Conservation (phyloP, 2,329 filamentous ascomycete genomes). For the Elsinoe arachidis region DNA sequence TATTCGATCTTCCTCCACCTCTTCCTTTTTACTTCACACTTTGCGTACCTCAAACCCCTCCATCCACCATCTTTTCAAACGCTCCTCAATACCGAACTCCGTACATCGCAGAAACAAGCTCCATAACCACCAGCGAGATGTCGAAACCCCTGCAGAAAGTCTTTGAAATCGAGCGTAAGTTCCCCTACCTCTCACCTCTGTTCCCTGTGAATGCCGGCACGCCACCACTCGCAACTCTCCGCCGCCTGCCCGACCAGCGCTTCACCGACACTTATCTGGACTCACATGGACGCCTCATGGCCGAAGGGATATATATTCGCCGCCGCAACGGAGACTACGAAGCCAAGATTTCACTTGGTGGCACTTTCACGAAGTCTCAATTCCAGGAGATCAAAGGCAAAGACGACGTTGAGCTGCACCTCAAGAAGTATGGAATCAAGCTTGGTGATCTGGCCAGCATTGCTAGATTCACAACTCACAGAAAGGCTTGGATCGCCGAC, state of each 20-base stretch:
- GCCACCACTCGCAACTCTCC: background rate
- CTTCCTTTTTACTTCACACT: background rate
- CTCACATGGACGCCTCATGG: slow-evolving; percentile 9
- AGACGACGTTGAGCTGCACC: background rate
- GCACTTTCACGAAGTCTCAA: background rate
- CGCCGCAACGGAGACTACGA: slow-evolving; percentile 8
- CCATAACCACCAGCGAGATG: background rate
- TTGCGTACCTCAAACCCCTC: too few relatives aligned
- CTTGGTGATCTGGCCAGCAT: background rate
- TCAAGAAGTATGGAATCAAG: background rate
- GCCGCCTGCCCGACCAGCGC: slow-evolving; percentile 6
- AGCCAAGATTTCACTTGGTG: background rate
- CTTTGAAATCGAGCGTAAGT: slow-evolving; percentile 20
- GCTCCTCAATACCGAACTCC: too few relatives aligned
- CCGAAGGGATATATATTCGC: slow-evolving; percentile 18
- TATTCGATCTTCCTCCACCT: background rate
- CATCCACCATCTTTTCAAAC: background rate
- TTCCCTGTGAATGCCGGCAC: background rate
- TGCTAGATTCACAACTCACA: slow-evolving; percentile 1
- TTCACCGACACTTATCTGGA: slow-evolving; percentile 20
- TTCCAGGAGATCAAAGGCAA: background rate
- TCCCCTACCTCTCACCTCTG: slow-evolving; percentile 12
- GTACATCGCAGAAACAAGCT: background rate
- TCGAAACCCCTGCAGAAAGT: slow-evolving; percentile 3
- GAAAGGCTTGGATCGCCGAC: slow-evolving; percentile 1